Evolutionary conservation across 176 grass and related monocot genomes (phyloP).

Genomic region (Canna indica): DNA sequence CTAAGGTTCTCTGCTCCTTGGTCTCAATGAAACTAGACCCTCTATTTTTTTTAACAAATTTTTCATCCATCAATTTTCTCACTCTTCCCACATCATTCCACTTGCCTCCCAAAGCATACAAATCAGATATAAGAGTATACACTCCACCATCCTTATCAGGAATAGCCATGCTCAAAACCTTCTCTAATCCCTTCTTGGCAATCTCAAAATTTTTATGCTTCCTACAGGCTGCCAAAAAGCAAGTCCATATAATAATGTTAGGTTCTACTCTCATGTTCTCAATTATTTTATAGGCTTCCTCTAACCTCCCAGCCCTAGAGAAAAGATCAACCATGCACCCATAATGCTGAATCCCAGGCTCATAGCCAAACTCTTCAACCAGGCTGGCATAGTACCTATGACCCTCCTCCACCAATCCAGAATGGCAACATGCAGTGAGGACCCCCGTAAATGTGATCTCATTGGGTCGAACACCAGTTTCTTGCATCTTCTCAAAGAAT

Average conservation of each 20-base stretch:
- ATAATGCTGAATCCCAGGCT: constrained; percentile 51
- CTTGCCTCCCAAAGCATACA: constrained; percentile 38
- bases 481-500: constrained; percentile 45
- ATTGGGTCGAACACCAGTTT: constrained; percentile 25
- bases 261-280: constrained; percentile 51
- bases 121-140: constrained; percentile 37
- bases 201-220: constrained; percentile 45
- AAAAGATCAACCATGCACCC: constrained; percentile 62
- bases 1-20: background rate
- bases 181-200: constrained; percentile 36
- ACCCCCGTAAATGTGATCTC: constrained; percentile 44
- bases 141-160: constrained; percentile 35
- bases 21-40: constrained; percentile 15
- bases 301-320: constrained; percentile 43
- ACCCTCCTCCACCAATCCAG: constrained; percentile 45
- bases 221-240: constrained; percentile 42
- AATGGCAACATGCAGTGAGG: constrained; percentile 35
- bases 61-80: constrained; percentile 40
- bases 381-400: constrained; percentile 34
- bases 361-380: constrained; percentile 30
- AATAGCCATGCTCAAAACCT: constrained; percentile 38
- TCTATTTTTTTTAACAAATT: constrained; percentile 27
- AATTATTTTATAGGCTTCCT: constrained; percentile 48
- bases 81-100: constrained; percentile 37
- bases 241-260: constrained; percentile 51